Evolutionary conservation across 768 basidiomycete genomes (phyloP).

Genomic region (Mycena crocata): DNA sequence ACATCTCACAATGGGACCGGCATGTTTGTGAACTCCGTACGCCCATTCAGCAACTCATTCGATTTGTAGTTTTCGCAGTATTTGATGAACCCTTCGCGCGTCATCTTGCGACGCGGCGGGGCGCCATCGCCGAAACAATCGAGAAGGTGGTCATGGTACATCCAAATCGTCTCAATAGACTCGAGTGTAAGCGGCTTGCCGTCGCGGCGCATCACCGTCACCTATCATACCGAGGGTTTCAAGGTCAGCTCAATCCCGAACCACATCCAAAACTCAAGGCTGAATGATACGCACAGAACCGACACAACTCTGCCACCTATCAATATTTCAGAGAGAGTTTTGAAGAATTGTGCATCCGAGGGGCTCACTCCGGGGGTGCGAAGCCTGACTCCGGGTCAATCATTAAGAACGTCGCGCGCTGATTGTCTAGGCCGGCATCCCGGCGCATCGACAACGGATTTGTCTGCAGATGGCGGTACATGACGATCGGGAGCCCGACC

Average conservation of each 20-base stretch:
- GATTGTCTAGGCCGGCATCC: slow-evolving; percentile 42
- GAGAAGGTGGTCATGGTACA: slow-evolving; percentile 48
- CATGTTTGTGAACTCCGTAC: slow-evolving; percentile 4
- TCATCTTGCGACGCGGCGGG: slow-evolving; percentile 16
- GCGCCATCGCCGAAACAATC: slow-evolving; percentile 39
- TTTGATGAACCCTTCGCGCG: slow-evolving; percentile 4
- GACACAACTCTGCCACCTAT: slow-evolving; percentile 30
- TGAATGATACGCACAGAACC: slow-evolving; percentile 15
- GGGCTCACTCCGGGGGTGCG: slow-evolving; percentile 38
- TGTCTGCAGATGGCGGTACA: slow-evolving; percentile 39
- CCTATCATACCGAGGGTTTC: neutral
- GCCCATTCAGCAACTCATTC: neutral
- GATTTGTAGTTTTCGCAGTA: slow-evolving; percentile 22
- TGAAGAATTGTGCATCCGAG: neutral
- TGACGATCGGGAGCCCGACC: slow-evolving; percentile 43
- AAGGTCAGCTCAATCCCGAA: neutral
- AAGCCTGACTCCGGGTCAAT: slow-evolving; percentile 41
- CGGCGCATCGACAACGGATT: slow-evolving; percentile 36
- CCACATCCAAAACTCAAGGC: neutral
- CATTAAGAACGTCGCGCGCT: slow-evolving; percentile 43
- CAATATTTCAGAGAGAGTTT: neutral
- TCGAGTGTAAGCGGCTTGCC: slow-evolving; percentile 26
- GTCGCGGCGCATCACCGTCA: slow-evolving; percentile 30
- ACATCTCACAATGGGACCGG: slow-evolving; percentile 14
- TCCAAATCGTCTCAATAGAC: slow-evolving; percentile 42